These are phyloP conservation scores for Hortiboletus flavorubellus DNA, from an alignment of 768 basidiomycete species.

Conservation along the genomic window DNA sequence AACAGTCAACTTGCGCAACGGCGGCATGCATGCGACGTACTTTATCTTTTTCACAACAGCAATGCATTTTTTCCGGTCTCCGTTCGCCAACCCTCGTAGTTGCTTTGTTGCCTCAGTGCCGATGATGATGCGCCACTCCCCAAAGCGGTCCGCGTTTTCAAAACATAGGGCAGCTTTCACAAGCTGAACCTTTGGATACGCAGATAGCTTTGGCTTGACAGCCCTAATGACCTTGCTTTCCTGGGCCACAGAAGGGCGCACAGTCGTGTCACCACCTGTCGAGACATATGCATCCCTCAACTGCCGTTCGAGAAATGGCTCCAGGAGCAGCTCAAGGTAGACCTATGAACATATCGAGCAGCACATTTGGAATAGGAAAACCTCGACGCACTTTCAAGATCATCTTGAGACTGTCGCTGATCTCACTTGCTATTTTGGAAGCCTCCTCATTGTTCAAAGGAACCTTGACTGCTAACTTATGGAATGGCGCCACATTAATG, in stretches of 20 bases:
- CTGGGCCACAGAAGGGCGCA: not conserved
- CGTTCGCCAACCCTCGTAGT: slow-evolving; percentile 45
- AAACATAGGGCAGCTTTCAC: slow-evolving; percentile 62
- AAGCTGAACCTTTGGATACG: slow-evolving; percentile 49
- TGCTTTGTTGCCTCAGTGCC: slow-evolving; percentile 47
- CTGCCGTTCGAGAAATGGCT: slow-evolving; percentile 10
- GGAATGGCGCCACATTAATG: slow-evolving; percentile 31
- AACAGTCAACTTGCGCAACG: not conserved
- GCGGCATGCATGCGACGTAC: slow-evolving; percentile 32
- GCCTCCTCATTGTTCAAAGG: slow-evolving; percentile 28
- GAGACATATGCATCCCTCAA: slow-evolving; percentile 11
- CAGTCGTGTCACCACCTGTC: not conserved
- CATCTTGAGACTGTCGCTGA: slow-evolving; percentile 25
- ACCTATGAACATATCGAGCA: slow-evolving; percentile 16
- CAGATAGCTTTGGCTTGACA: slow-evolving; percentile 19
- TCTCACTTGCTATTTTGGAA: not conserved
- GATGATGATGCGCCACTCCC: slow-evolving; percentile 63
- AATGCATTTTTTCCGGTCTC: slow-evolving; percentile 43
- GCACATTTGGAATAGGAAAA: too few relatives aligned
- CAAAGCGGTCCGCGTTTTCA: slow-evolving; percentile 56
- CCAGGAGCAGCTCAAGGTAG: slow-evolving; percentile 23
- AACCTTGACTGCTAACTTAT: slow-evolving; percentile 23
- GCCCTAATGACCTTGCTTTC: not conserved
- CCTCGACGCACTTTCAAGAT: slow-evolving; percentile 28
- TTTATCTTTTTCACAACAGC: slow-evolving; percentile 68